A percentile compares a stretch with the other conserved stretches of the same genome.
Conservation (phyloP, 2,329 filamentous ascomycete species). For the Fusarium citri region DNA sequence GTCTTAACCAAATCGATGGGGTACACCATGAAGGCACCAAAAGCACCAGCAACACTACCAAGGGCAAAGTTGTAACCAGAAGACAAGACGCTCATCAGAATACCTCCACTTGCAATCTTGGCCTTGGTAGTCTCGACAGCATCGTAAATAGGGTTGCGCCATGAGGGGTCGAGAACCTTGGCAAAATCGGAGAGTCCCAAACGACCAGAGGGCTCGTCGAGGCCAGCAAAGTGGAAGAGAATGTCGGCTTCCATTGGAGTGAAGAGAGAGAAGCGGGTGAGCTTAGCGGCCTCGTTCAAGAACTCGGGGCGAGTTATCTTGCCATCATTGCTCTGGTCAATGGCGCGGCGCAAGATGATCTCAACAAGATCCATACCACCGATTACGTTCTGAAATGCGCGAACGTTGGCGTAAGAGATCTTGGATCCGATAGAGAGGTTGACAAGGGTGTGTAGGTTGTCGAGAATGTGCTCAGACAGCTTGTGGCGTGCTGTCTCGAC, state of each 20-base stretch:
- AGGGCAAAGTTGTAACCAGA: conserved; percentile 91
- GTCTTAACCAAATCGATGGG: conserved; percentile 99
- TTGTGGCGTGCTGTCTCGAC: conserved; percentile 93
- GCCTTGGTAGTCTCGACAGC: conserved; percentile 61
- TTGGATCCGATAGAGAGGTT: conserved; percentile 93
- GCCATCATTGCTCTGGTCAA: conserved; percentile 83
- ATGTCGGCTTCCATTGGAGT: conserved; percentile 99
- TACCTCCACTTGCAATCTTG: conserved; percentile 43
- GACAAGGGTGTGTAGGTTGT: conserved; percentile 91
- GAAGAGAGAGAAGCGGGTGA: conserved; percentile 94
- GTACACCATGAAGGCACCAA: conserved; percentile 99
- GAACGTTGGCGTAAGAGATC: conserved; percentile 97
- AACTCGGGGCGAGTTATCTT: conserved; percentile 96
- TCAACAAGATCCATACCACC: conserved; percentile 98
- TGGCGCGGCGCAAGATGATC: conserved; percentile 88
- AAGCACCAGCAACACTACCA: conserved; percentile 91
- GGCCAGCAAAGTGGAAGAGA: conserved; percentile 95
- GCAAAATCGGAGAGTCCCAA: conserved; percentile 87
- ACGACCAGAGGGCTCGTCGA: conserved; percentile 88
- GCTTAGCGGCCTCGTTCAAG: conserved; percentile 88
- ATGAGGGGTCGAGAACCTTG: conserved; percentile 94
- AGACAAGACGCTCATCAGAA: conserved; percentile 71
- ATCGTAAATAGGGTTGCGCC: conserved; percentile 73
- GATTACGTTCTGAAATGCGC: conserved; percentile 98
- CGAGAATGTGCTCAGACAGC: conserved; percentile 93